These are phyloP conservation scores for Pezicula radicicola DNA, from an alignment of 2,329 filamentous ascomycete genomes.

Conservation along the genomic window DNA sequence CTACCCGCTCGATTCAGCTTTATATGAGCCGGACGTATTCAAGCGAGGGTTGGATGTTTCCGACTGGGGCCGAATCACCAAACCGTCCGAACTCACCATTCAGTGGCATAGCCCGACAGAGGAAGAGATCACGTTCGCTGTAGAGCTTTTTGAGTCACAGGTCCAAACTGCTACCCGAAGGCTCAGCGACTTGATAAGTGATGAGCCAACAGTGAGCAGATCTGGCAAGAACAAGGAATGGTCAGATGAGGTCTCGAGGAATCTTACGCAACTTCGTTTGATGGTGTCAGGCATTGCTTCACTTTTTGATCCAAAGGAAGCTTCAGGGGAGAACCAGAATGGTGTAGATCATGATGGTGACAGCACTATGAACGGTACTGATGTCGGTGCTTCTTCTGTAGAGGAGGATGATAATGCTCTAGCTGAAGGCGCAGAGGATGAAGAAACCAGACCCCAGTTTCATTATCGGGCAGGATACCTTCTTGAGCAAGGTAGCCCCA, in stretches of 20 bases:
- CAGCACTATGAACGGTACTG: conserved; percentile 42
- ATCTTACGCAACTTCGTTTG: conserved; percentile 83
- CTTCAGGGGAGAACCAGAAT: conserved; percentile 50
- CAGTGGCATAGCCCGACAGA: conserved; percentile 85
- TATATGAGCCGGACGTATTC: conserved; percentile 79
- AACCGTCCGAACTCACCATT: conserved; percentile 74
- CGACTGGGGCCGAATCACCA: conserved; percentile 81
- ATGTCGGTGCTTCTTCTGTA: conserved; percentile 38
- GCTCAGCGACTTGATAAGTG: conserved; percentile 75
- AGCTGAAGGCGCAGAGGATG: conserved; percentile 68
- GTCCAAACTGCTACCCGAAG: conserved; percentile 72
- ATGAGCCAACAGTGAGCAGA: conserved; percentile 77
- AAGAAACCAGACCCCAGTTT: conserved; percentile 82
- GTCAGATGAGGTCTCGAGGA: conserved; percentile 93
- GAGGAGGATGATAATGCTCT: conserved; percentile 52
- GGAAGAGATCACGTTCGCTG: conserved; percentile 82
- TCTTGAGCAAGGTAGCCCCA: conserved; percentile 57
- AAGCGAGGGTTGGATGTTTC: conserved; percentile 68
- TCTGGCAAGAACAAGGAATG: conserved; percentile 97
- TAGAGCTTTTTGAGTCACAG: conserved; percentile 84
- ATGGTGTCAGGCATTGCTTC: conserved; percentile 86
- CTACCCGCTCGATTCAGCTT: conserved; percentile 83
- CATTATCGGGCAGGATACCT: conserved; percentile 86
- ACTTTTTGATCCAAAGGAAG: conserved; percentile 78
- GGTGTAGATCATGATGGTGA: conserved; percentile 43